Conservation (phyloP, 148 eudicot species). For the Silene conica region DNA sequence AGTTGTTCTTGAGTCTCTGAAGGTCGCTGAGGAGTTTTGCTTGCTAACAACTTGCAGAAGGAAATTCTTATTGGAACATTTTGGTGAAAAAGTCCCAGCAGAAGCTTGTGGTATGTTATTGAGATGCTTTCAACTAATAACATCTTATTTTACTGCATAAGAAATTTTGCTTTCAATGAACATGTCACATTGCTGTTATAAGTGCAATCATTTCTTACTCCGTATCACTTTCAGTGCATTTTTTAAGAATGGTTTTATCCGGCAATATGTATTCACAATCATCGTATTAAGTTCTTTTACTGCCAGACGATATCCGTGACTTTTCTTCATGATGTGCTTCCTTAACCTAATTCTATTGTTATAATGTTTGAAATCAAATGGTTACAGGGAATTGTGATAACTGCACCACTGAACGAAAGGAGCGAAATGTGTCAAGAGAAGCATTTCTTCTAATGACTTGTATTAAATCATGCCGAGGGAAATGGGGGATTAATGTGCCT, state of each 20-base stretch:
- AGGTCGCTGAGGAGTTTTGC: conserved; percentile 67
- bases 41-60: conserved; percentile 70
- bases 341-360: neutral
- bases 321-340: too few species aligned
- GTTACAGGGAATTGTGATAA: conserved; percentile 76
- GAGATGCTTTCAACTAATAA: conserved; percentile 9
- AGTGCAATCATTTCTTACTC: too few species aligned
- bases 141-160: neutral
- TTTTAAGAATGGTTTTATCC: conserved; percentile 1
- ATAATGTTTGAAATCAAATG: neutral
- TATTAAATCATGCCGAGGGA: conserved; percentile 61
- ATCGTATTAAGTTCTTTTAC: neutral
- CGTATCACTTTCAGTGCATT: neutral
- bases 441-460: conserved; percentile 75
- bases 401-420: conserved; percentile 56
- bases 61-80: conserved; percentile 57
- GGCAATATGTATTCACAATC: neutral
- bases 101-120: conserved; percentile 54
- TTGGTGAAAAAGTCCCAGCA: conserved; percentile 51
- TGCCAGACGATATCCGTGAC: neutral
- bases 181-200: too few species aligned
- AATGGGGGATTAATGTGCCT: conserved; percentile 77
- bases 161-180: too few species aligned
- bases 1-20: conserved; percentile 64
- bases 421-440: conserved; percentile 69